These are phyloP conservation scores for Nemania bipapillata DNA, from an alignment of 2,329 filamentous ascomycete species.

Conservation along the genomic window DNA sequence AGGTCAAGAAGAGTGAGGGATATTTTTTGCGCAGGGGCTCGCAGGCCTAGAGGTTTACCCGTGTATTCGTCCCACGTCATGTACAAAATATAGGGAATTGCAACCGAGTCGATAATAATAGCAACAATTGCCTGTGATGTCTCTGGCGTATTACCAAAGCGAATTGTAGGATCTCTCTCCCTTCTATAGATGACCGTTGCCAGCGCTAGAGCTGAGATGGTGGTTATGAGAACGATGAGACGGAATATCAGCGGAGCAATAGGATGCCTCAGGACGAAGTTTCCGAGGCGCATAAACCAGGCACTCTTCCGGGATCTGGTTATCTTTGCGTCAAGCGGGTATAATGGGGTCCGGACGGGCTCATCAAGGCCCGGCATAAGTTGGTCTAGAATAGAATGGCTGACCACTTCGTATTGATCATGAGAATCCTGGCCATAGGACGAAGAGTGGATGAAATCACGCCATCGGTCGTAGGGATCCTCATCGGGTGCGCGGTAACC, in stretches of 20 bases:
- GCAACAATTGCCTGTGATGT: slow-evolving; percentile 86
- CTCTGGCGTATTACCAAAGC: slow-evolving; percentile 60
- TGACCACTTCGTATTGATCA: slow-evolving; percentile 62
- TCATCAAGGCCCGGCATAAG: slow-evolving; percentile 55
- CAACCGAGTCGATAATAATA: slow-evolving; percentile 86
- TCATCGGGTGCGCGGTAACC: slow-evolving; percentile 57
- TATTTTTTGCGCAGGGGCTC: slow-evolving; percentile 85
- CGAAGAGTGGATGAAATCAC: slow-evolving; percentile 65
- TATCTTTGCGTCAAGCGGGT: slow-evolving; percentile 53
- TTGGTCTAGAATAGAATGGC: slow-evolving; percentile 54
- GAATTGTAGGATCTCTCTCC: slow-evolving; percentile 55
- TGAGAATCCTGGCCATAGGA: slow-evolving; percentile 61
- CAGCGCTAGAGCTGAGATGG: slow-evolving; percentile 81
- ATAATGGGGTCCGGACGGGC: slow-evolving; percentile 54
- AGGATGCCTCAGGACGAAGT: slow-evolving; percentile 78
- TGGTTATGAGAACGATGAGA: slow-evolving; percentile 83
- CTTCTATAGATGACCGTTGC: slow-evolving; percentile 77
- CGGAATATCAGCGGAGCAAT: slow-evolving; percentile 88
- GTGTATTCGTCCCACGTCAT: slow-evolving; percentile 98
- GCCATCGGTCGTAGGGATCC: slow-evolving; percentile 61
- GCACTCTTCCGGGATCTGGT: slow-evolving; percentile 52
- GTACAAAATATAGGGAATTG: slow-evolving; percentile 89
- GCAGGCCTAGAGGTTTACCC: slow-evolving; percentile 88
- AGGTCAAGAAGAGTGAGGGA: slow-evolving; percentile 90
- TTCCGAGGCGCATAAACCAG: slow-evolving; percentile 68